Evolutionary conservation across 345 rosid genomes (phyloP).

Genomic region (Pistacia integerrima): DNA sequence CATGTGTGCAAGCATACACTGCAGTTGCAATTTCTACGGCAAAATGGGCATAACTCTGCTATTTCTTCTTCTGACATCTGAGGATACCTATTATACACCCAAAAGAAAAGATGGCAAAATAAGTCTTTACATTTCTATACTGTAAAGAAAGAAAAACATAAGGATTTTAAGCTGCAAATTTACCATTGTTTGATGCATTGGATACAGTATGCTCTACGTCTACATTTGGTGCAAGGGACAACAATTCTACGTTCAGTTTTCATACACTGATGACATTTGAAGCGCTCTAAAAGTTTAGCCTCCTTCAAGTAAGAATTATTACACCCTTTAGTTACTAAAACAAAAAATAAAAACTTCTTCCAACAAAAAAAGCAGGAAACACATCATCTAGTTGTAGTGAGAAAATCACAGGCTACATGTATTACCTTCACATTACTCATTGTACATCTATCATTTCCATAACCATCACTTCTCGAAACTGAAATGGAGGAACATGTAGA

Average conservation of each 20-base stretch:
- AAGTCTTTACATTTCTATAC: neutral
- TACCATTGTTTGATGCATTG: constrained; percentile 73
- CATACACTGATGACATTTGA: constrained; percentile 80
- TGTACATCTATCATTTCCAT: constrained; percentile 19
- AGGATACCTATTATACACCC: constrained; percentile 66
- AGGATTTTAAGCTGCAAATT: constrained; percentile 2
- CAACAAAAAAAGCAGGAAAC: constrained; percentile 1
- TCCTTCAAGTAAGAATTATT: constrained; percentile 29
- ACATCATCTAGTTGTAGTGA: neutral
- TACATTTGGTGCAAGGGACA: constrained; percentile 56
- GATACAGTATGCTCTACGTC: constrained; percentile 46
- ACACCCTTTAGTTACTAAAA: constrained; percentile 9
- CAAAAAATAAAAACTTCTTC: neutral
- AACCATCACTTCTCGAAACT: constrained; percentile 23
- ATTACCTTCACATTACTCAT: constrained; percentile 29
- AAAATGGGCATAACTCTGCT: constrained; percentile 66
- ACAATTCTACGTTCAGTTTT: constrained; percentile 48
- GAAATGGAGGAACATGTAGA: constrained; percentile 27
- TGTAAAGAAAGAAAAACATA: neutral
- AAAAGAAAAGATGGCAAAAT: neutral
- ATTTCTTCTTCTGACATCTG: constrained; percentile 52
- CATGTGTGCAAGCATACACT: constrained; percentile 66
- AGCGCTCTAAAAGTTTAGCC: constrained; percentile 28
- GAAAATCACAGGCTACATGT: neutral
- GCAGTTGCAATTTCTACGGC: constrained; percentile 83